Evolutionary conservation across 2,329 filamentous ascomycete species (phyloP), one percentile per base, ranked within the genome.

Genomic region (Furcasterigmium furcatum): DNA sequence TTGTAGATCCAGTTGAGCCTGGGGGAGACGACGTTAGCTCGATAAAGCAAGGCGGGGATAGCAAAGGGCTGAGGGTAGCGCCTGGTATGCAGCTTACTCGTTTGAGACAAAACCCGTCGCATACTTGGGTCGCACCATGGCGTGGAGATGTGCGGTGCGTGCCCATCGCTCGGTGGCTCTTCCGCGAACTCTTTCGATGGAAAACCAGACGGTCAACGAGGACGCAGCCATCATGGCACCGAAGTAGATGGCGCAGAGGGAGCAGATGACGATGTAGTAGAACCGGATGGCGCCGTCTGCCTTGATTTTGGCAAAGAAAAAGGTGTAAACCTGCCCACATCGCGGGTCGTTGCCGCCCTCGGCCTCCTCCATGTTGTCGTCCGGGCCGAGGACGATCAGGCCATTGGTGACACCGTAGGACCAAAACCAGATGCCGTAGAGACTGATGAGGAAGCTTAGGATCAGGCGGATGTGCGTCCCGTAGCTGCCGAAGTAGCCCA

Each of bases 381-480:
- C 53, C 10, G 47, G 38, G 9, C 49, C 49, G n/a, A n/a, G n/a
- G n/a, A n/a, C n/a, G n/a, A n/a, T n/a, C 5, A 55, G 51, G 3
- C 45, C 45, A n/a, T 44, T 47, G 9, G 25, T 39, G 6, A 58
- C 45, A 24, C 58, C 57, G 22, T 47, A 51, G 22, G 51, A 41
- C 58, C 59, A 61, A 47, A 57, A 60, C 59, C 59, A 61, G 6
- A 54, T n/a, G 2, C 56, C 58, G 30, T 51, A 61, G 5, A 47
- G 24, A 43, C 53, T 53, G n/a, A 59, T 46, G 22, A 46, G 52
- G n/a, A 55, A 39, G 27, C 54, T 51, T 20, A 58, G 41, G 7
- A 52, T 35, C 9, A 60, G 38, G 5, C 57, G 49, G 25, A 53
- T 42, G 45, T 59, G 57, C 1, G 57, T 58, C 10, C 55, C 58